These are phyloP conservation scores for Colletotrichum navitas DNA, from an alignment of 2,329 filamentous ascomycete species.

Conservation along the genomic window DNA sequence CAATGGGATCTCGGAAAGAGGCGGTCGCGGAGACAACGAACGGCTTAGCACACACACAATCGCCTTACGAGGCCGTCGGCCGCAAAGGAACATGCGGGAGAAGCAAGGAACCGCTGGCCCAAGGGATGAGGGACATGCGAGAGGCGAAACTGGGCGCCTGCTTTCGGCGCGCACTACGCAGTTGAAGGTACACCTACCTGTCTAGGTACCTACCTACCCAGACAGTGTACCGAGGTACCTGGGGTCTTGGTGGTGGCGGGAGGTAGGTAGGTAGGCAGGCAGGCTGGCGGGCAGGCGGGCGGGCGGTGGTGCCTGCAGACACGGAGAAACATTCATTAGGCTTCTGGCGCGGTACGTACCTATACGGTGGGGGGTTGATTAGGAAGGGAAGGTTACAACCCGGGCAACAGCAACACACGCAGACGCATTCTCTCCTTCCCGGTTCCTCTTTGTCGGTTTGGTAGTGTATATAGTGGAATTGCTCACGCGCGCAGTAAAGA, in stretches of 20 bases:
- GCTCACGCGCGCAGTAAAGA: neutral
- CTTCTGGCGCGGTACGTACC: slow-evolving; percentile 1
- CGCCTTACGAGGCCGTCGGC: slow-evolving; percentile 22
- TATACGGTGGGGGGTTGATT: neutral
- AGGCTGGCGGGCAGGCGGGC: too few species aligned
- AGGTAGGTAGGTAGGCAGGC: too few species aligned
- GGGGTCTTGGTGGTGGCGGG: too few species aligned
- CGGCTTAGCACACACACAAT: slow-evolving; percentile 14
- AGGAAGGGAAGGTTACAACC: slow-evolving; percentile 8
- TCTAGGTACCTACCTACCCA: too few species aligned
- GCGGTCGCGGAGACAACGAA: slow-evolving; percentile 15
- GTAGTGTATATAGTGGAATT: too few species aligned
- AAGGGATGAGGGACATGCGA: neutral
- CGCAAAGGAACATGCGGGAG: slow-evolving; percentile 18
- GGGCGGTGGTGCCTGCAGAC: neutral
- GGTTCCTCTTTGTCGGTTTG: neutral
- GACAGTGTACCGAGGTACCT: too few species aligned
- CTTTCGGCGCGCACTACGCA: too few species aligned
- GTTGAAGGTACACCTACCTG: too few species aligned
- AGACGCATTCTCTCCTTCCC: neutral
- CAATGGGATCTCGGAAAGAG: neutral
- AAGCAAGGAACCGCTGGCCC: slow-evolving; percentile 24
- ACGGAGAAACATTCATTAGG: neutral
- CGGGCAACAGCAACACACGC: slow-evolving; percentile 1
- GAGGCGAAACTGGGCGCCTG: neutral